phyloP scores from a whole-genome alignment of 176 grass and related monocot species.

The Oryza punctata region DNA sequence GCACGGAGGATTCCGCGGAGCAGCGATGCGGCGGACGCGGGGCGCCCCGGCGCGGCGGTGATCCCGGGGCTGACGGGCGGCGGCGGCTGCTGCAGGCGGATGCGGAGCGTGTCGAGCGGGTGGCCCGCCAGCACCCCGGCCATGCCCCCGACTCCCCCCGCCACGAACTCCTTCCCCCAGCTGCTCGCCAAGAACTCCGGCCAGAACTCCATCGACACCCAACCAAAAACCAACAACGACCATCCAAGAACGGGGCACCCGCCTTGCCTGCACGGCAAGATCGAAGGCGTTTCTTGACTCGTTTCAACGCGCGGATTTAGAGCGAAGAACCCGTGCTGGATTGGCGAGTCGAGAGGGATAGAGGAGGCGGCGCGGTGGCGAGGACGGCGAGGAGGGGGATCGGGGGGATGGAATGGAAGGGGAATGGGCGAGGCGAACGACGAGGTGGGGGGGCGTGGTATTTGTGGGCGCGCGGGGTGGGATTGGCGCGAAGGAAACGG shows the following conservation, averaged over 20 bases:
- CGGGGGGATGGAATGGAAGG: background rate
- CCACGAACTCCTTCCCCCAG: conserved; percentile 82
- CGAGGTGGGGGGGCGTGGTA: background rate
- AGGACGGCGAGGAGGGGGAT: too few relatives aligned
- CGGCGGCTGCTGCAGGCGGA: conserved; percentile 83
- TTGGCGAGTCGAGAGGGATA: background rate
- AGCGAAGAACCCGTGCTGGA: background rate
- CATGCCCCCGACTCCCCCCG: conserved; percentile 87
- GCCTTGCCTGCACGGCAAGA: too few relatives aligned
- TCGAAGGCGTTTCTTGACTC: background rate
- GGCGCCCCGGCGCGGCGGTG: conserved; percentile 4
- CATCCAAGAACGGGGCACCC: conserved; percentile 11
- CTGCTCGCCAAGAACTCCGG: conserved; percentile 90
- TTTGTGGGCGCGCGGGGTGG: conserved; percentile 22
- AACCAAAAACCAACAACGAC: background rate
- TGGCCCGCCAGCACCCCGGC: conserved; percentile 85
- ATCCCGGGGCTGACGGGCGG: conserved; percentile 31
- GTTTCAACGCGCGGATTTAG: background rate
- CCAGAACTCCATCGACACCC: conserved; percentile 87
- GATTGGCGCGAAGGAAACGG: conserved; percentile 15
- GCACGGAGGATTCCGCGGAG: conserved; percentile 71
- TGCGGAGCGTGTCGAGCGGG: conserved; percentile 91
- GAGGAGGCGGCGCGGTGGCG: background rate
- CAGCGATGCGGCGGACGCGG: conserved; percentile 50
- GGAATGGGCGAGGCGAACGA: too few relatives aligned